Evolutionary conservation across 75 land plant species (phyloP).

Genomic region (Pinus tabuliformis): DNA sequence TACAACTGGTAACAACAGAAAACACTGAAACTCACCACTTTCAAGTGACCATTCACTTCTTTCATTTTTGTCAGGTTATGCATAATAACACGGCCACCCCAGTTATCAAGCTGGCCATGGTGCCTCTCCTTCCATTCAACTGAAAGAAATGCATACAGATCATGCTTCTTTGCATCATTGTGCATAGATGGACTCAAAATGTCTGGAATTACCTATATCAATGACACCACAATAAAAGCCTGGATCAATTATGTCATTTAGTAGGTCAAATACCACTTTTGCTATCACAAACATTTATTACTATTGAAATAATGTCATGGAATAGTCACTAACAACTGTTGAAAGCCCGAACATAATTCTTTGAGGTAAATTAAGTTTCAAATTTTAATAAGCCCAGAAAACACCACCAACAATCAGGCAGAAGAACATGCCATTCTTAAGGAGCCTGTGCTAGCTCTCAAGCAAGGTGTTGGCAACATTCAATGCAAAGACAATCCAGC

Average conservation of each 20-base stretch:
- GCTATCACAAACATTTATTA: neutral
- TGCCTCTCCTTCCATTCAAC: constrained; percentile 13
- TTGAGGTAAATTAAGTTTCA: no score
- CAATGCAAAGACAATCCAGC: no score
- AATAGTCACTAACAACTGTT: no score
- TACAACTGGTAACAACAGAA: neutral
- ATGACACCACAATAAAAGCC: neutral
- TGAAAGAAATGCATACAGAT: constrained; percentile 55
- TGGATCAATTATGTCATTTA: neutral
- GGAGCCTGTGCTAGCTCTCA: no score
- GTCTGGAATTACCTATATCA: constrained; percentile 52
- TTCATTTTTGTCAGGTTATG: constrained; percentile 42
- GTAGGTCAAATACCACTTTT: neutral
- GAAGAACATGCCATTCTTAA: no score
- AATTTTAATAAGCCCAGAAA: no score
- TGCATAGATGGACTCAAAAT: constrained; percentile 13
- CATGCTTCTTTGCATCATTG: constrained; percentile 6
- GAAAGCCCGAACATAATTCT: no score
- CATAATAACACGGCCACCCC: constrained; percentile 35
- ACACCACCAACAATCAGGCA: no score
- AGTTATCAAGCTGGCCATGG: neutral
- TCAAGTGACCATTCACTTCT: constrained; percentile 29
- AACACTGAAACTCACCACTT: constrained; percentile 16
- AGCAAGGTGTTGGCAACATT: no score
- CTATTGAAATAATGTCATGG: no score